Evolutionary conservation across 805 yeast species (phyloP).

Genomic region (Candida saitoana): DNA sequence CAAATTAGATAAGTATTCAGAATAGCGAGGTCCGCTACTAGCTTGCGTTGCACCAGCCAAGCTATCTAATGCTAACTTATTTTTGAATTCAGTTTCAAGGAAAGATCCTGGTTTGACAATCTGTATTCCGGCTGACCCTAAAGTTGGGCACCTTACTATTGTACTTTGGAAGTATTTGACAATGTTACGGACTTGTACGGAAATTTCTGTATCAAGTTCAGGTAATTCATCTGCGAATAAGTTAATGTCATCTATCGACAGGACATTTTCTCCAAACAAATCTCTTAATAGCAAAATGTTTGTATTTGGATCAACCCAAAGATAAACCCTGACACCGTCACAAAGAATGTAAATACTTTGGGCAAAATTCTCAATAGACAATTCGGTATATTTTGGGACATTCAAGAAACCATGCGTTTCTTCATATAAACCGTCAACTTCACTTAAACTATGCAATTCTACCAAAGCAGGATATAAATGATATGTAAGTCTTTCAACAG

Average conservation of each 20-base stretch:
- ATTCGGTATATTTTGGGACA: conserved; percentile 49
- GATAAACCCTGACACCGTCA: conserved; percentile 54
- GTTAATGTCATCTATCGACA: conserved; percentile 43
- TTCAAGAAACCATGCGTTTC: conserved; percentile 36
- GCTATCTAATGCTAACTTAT: conserved; percentile 71
- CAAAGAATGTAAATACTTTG: conserved; percentile 80
- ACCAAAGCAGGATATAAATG: conserved; percentile 78
- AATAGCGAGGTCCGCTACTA: conserved; percentile 44
- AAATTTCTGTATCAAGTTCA: conserved; percentile 61
- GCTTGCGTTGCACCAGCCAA: conserved; percentile 36
- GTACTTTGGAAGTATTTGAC: conserved; percentile 47
- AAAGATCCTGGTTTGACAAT: conserved; percentile 68
- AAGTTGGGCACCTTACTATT: conserved; percentile 23
- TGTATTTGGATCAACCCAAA: conserved; percentile 70
- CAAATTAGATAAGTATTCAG: conserved; percentile 63
- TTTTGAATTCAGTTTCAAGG: conserved; percentile 48
- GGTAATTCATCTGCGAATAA: conserved; percentile 62
- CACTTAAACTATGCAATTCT: conserved; percentile 62
- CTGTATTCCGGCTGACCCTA: conserved; percentile 44
- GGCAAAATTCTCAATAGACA: conserved; percentile 40
- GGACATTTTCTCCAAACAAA: conserved; percentile 58
- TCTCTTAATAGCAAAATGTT: conserved; percentile 67
- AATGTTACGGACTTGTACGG: conserved; percentile 61
- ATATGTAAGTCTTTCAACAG: conserved; percentile 53
- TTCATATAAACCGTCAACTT: conserved; percentile 44